Evolutionary conservation across 129 eudicot genomes (phyloP), one percentile per base, ranked within the genome.

Genomic region (Chrysanthemum seticuspe): DNA sequence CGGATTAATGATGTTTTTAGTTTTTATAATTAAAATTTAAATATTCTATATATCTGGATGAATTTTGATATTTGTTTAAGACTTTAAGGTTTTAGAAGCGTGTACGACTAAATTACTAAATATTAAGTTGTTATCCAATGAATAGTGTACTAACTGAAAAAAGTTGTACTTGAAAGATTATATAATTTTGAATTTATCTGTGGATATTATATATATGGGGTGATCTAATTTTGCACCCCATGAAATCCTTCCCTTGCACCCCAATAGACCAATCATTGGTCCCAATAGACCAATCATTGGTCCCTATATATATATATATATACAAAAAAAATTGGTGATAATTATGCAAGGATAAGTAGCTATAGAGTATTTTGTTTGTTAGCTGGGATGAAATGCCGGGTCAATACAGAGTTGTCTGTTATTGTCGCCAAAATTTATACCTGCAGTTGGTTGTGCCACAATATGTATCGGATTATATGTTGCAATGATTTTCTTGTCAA

Each of bases 331-430:
- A 50, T 15, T 61, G 62, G 77, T 16, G 48, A 7, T 27, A 73
- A 31, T 73, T 9, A 50, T 73, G 29, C 48, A 59, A 50, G 18
- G 10, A 64, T 49, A 34, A 23, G 55, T 36, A 58, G 74, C 68
- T 76, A 11, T 50, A 76, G 64, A 62, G 40, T 62, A 69, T 49
- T 69, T 69, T 77, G 81, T 77, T 77, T 77, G 27, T 69, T 69
- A 25, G 70, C 40, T 47, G 70, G 63, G 63, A 70, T 62, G 66
- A 16, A 27, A 10, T 60, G 40, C 81, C 51, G 71, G 65, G 70
- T 48, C 81, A 76, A 77, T 69, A 75, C 81, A 77, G 76, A 14
- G 66, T 59, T 70, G 81, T 78, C 67, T 70, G 58, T 52, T 77
- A 57, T 54, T 70, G 65, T 62, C 31, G 31, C 31, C 31, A 27